Evolutionary conservation across 2,329 filamentous ascomycete species (phyloP).

Genomic region (Dichotomopilus funicola): DNA sequence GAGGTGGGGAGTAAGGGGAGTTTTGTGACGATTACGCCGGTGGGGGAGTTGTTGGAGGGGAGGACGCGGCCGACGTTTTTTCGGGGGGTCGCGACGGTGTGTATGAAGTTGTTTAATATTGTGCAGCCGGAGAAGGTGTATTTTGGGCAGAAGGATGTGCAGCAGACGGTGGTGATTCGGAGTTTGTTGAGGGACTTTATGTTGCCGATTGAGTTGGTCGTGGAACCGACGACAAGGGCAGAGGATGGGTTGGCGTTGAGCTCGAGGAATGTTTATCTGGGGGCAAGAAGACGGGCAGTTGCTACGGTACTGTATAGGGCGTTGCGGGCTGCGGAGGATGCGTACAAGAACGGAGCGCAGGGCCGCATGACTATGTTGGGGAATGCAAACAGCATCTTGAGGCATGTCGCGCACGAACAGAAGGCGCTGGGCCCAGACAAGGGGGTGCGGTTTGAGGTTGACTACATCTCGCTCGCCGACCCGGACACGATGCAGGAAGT

Average conservation of each 20-base stretch:
- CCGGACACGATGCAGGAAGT: constrained; percentile 77
- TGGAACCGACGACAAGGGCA: constrained; percentile 71
- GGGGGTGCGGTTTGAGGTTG: constrained; percentile 70
- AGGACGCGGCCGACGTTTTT: constrained; percentile 88
- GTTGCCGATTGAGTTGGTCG: constrained; percentile 64
- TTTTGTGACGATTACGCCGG: constrained; percentile 85
- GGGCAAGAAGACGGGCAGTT: constrained; percentile 61
- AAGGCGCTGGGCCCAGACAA: constrained; percentile 49
- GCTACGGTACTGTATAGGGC: constrained; percentile 67
- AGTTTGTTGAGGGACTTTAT: constrained; percentile 85
- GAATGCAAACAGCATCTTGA: constrained; percentile 57
- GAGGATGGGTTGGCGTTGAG: constrained; percentile 81
- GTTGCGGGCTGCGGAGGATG: constrained; percentile 61
- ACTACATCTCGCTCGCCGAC: constrained; percentile 89
- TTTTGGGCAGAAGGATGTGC: constrained; percentile 96
- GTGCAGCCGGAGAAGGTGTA: constrained; percentile 73
- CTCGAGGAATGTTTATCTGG: constrained; percentile 90
- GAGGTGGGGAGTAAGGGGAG: constrained; percentile 71
- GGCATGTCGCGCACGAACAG: constrained; percentile 54
- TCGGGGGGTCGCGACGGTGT: constrained; percentile 89
- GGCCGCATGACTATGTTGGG: constrained; percentile 63
- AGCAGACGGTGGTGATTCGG: constrained; percentile 87
- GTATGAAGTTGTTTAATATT: constrained; percentile 88
- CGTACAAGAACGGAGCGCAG: constrained; percentile 51
- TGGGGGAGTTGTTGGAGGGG: constrained; percentile 77